These are phyloP conservation scores for Plasmopara muralis DNA, from an alignment of 352 stramenopile species.

Conservation along the genomic window DNA sequence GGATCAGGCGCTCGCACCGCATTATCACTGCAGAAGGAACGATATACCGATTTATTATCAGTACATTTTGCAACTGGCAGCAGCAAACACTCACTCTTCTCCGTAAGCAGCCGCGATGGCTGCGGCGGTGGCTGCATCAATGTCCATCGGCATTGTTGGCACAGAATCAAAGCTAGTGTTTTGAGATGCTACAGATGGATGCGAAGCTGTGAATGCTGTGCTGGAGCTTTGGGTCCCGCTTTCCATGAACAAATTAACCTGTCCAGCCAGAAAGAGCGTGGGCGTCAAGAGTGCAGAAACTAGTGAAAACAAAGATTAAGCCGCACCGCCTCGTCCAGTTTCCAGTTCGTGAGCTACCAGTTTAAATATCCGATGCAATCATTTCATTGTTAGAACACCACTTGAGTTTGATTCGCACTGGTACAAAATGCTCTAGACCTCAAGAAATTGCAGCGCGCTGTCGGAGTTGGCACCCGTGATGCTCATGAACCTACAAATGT, in stretches of 20 bases:
- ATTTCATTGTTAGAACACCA: constrained; percentile 5
- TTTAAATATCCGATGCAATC: constrained; percentile 3
- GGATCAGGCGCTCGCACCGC: constrained; percentile 71
- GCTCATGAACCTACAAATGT: constrained; percentile 63
- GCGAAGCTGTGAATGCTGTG: constrained; percentile 12
- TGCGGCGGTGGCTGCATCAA: constrained; percentile 29
- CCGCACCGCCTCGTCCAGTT: constrained; percentile 58
- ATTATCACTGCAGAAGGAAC: constrained; percentile 20
- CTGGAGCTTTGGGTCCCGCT: constrained; percentile 36
- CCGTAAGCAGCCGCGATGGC: constrained; percentile 26
- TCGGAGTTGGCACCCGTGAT: constrained; percentile 68
- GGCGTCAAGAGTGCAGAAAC: neutral
- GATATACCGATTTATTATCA: neutral
- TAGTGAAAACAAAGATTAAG: neutral
- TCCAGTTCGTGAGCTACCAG: constrained; percentile 65
- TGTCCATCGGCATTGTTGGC: constrained; percentile 8
- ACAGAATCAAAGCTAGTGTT: constrained; percentile 5
- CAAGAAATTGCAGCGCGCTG: constrained; percentile 66
- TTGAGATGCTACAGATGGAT: neutral
- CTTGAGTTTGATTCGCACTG: neutral
- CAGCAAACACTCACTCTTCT: constrained; percentile 24
- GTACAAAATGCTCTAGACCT: constrained; percentile 26
- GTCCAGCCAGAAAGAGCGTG: neutral
- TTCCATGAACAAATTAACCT: constrained; percentile 84
- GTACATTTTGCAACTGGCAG: constrained; percentile 1